Base-by-base conservation (phyloP, 2,329 filamentous ascomycete species). In the Epichloe typhina region DNA sequence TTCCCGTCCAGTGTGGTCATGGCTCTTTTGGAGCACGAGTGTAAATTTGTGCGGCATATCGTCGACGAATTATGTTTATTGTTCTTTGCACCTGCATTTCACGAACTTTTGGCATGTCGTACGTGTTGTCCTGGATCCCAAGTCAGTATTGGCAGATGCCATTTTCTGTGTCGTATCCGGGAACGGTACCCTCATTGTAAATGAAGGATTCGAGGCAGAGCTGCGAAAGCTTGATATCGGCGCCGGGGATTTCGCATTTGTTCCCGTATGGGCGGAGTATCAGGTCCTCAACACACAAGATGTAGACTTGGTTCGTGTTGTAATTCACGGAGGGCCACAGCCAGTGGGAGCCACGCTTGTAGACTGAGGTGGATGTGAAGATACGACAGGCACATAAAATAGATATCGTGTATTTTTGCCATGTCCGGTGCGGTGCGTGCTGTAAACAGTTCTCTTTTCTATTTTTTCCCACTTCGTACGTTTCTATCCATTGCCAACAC, bases 261-360 rank as follows among this genome's bases (percentile, higher is more conserved):
- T 88, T 12, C 84, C 84, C 0, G 77, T 82, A 0, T 86, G 76
- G 72, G 78, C 79, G 0, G 83, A 88, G 62, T 82, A 88, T 64
- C 82, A 86, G 62, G 75, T 83, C 50, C 69, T 82, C 19, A 88
- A 88, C 58, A 76, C 85, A 38, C 74, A 75, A 1, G 77, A 81
- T 42, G 63, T 60, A 47, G 79, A 83, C 45, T 67, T 83, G 2
- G 74, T 80, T 38, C 85, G 82, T 79, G 74, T 85, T 11, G 74
- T 87, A 43, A 78, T 80, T 5, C 73, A 82, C 21, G 80, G 76
- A 56, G 83, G 82, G 0, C 62, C 74, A 2, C 70, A 72, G 50
- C 82, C 83, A 0, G 72, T 80, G 2, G 79, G 83, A 5, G 78
- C 80, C 26, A 80, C 82, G 58, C 57, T 86, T 50, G 72, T 74